A percentile compares a stretch with the other conserved stretches of the same genome.
Conservation (phyloP, 371 early-diverging fungal genomes). For the Phascolomyces articulosus region DNA sequence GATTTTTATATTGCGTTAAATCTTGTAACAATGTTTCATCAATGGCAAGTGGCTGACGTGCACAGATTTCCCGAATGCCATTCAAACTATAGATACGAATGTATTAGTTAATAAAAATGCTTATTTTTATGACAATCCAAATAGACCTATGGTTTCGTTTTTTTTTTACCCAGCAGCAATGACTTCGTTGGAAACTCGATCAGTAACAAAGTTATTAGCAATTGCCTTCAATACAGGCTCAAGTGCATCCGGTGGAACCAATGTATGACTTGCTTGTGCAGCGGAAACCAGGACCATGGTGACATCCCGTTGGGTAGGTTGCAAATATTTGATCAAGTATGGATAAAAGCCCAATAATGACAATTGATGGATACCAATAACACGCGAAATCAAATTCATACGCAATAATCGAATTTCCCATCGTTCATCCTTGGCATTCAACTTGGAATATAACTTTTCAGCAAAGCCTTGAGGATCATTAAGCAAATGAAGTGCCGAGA, state of each 20-base stretch:
- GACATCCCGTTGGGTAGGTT: conserved; percentile 93
- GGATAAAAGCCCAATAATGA: conserved; percentile 88
- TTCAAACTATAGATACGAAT: conserved; percentile 62
- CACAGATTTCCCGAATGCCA: conserved; percentile 90
- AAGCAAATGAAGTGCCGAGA: conserved; percentile 90
- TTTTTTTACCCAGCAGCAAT: conserved; percentile 79
- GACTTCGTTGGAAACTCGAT: conserved; percentile 89
- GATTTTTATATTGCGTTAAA: conserved; percentile 88
- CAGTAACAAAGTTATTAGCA: conserved; percentile 95
- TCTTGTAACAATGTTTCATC: conserved; percentile 84
- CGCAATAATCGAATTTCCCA: conserved; percentile 90
- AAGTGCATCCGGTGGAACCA: conserved; percentile 92
- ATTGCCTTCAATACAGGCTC: conserved; percentile 85
- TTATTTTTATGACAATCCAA: too few species aligned
- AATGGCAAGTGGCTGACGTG: conserved; percentile 91
- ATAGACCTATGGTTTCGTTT: too few species aligned
- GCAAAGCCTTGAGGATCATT: conserved; percentile 96
- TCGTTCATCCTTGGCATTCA: conserved; percentile 69
- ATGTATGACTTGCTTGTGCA: conserved; percentile 90
- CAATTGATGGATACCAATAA: conserved; percentile 95
- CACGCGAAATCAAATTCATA: conserved; percentile 91
- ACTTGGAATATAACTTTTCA: conserved; percentile 85
- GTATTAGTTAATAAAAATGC: too few species aligned
- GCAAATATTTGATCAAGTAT: conserved; percentile 85
- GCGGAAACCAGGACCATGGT: conserved; percentile 89